Conservation (phyloP, 2,329 filamentous ascomycete species). For the Calonectria pseudoreteaudii region DNA sequence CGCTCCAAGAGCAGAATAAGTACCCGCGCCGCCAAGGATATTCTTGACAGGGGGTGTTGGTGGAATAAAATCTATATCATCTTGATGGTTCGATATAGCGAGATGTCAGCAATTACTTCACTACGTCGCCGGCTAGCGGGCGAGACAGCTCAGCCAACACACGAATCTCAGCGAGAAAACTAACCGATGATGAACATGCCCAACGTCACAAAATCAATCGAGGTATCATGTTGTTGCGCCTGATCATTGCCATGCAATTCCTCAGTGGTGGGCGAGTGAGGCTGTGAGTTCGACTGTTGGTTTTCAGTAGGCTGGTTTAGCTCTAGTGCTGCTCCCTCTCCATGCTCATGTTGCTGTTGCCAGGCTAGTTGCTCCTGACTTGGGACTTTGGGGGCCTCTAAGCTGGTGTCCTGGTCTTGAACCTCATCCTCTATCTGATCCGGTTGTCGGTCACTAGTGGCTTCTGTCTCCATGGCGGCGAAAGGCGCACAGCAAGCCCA, state of each 20-base stretch:
- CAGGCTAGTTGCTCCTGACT: neutral
- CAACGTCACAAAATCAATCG: conserved; percentile 75
- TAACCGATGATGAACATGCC: conserved; percentile 82
- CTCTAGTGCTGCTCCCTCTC: neutral
- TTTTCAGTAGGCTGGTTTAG: neutral
- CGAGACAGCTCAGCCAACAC: neutral
- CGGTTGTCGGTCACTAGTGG: conserved; percentile 5
- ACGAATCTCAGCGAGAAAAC: conserved; percentile 31
- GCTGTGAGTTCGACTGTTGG: neutral
- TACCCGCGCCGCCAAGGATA: conserved; percentile 88
- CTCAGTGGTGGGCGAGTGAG: neutral
- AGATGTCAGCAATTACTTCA: conserved; percentile 25
- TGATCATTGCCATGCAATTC: neutral
- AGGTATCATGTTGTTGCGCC: neutral
- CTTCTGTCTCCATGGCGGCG: conserved; percentile 15
- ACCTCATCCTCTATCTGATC: conserved; percentile 26
- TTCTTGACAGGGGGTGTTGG: conserved; percentile 76
- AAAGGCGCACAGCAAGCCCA: neutral
- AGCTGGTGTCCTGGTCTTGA: conserved; percentile 12
- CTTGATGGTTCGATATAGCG: conserved; percentile 55
- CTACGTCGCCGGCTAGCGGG: neutral
- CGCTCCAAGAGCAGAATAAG: conserved; percentile 88
- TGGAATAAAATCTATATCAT: conserved; percentile 89
- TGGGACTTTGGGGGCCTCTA: neutral
- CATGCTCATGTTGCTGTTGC: neutral